Conservation (phyloP, 2,329 filamentous ascomycete genomes). For the Penicillium decumbens region DNA sequence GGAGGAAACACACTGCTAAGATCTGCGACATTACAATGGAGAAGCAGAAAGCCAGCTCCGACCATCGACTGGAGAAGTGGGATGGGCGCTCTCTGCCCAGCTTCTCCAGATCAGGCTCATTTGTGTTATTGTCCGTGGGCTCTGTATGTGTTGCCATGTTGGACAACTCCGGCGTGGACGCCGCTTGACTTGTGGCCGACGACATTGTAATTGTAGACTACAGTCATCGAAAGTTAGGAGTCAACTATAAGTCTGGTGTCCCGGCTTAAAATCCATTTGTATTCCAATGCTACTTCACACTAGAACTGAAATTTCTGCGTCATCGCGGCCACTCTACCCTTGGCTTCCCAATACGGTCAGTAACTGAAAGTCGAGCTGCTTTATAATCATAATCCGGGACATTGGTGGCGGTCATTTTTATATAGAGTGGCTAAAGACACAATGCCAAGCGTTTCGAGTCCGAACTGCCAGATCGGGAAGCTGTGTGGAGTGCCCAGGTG, state of each 20-base stretch:
- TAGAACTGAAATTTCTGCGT: constrained; percentile 7
- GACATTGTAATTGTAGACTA: neutral
- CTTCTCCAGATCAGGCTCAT: constrained; percentile 47
- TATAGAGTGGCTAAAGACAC: neutral
- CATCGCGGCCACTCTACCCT: constrained; percentile 6
- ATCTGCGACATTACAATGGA: constrained; percentile 61
- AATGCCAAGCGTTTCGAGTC: neutral
- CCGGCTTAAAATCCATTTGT: neutral
- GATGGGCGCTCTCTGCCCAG: constrained; percentile 60
- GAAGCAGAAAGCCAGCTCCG: constrained; percentile 61
- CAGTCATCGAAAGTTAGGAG: neutral
- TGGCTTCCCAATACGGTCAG: constrained; percentile 18
- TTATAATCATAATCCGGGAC: neutral
- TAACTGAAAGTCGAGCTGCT: neutral
- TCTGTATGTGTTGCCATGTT: constrained; percentile 4
- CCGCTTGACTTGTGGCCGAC: neutral
- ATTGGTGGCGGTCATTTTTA: neutral
- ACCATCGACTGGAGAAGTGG: constrained; percentile 49
- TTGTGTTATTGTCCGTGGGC: constrained; percentile 3
- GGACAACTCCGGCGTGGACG: neutral
- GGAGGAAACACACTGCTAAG: constrained; percentile 47
- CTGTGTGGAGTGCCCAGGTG: neutral
- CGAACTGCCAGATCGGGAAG: neutral
- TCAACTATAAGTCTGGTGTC: too few relatives aligned
- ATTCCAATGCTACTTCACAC: neutral